Base-by-base conservation (phyloP, 192 early-diverging fungal species). In the Allomyces macrogynus region DNA sequence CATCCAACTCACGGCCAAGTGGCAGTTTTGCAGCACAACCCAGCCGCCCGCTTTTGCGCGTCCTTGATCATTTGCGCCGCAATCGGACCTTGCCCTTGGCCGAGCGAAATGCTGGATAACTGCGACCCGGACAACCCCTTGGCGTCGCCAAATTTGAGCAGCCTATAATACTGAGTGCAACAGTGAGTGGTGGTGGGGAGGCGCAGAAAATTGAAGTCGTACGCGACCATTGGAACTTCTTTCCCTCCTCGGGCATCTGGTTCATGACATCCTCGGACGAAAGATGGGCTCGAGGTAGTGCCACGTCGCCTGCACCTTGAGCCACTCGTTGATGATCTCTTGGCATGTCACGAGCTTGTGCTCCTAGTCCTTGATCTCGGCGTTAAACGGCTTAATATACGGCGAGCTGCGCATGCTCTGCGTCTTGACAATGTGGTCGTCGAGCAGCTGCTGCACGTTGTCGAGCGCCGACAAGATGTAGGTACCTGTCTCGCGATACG, bases 251-350 rank as follows among this genome's bases (percentile, higher is more conserved):
- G 0, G 97, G 97, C 10, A 99, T 73, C 60, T 98, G 77, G 63
- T 93, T 89, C 73, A 93, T 96, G 78, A 99, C 98, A 67, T 99
- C 95, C 7, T 86, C 89, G 64, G 88, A 94, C 54, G 89, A 85
- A 69, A 99, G 65, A 99, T 98, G 42, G 94, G 95, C 72, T 99
- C 94, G 54, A 99, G 76, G 70, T 99, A 99, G 23, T 98, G 95
- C 94, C 95, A 99, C 72, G 97, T 95, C 43, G 95, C 85, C 76
- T 99, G 97, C 43, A 99, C 97, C 74, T 98, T 94, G 62, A 97
- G 92, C 97, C 97, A 99, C 7, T 96, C 88, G 78, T 99, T 93
- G 71, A 99, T 93, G 42, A 99, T 81, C 44, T 90, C 79, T 69
- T 96, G 92, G 54, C 97, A 82, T 23, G 92, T 84, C 71, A 91